A percentile compares a stretch with the other conserved stretches of the same genome.
These are phyloP conservation scores for Salix koriyanagi DNA, from an alignment of 345 rosid species.

Conservation along the genomic window DNA sequence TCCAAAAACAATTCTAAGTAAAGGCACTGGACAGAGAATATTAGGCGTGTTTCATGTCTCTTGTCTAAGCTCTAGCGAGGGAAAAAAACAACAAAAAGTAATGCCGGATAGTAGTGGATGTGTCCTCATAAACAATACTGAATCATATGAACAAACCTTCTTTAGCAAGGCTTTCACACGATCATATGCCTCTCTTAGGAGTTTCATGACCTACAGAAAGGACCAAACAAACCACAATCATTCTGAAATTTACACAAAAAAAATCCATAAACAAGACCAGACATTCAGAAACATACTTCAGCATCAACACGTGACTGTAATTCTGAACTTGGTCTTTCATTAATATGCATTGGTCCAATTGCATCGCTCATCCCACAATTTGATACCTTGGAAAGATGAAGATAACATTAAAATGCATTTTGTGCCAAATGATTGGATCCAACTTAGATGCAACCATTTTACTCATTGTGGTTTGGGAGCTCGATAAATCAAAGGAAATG, in stretches of 20 bases:
- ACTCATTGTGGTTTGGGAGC: neutral
- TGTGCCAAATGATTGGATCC: neutral
- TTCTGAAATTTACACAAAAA: neutral
- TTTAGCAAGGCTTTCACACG: constrained; percentile 78
- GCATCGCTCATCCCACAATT: constrained; percentile 92
- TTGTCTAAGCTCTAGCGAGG: neutral
- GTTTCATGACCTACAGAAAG: constrained; percentile 69
- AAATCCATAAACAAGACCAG: neutral
- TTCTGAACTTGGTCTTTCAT: constrained; percentile 90
- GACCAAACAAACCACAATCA: constrained; percentile 11
- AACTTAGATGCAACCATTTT: neutral
- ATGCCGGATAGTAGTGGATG: neutral
- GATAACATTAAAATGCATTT: neutral
- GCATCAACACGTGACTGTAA: constrained; percentile 96
- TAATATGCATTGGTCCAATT: constrained; percentile 87
- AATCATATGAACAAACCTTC: constrained; percentile 47
- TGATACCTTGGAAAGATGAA: constrained; percentile 51
- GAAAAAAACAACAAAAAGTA: neutral
- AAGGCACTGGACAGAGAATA: neutral
- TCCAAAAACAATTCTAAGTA: neutral
- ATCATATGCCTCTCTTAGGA: constrained; percentile 91
- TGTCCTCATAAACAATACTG: neutral
- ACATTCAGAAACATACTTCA: constrained; percentile 48
- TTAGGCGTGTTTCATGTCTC: neutral
- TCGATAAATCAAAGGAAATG: neutral